A percentile compares a stretch with the other conserved stretches of the same genome.
Evolutionary conservation across 176 grass and related monocot genomes (phyloP).

Genomic region (Ensete ventricosum): DNA sequence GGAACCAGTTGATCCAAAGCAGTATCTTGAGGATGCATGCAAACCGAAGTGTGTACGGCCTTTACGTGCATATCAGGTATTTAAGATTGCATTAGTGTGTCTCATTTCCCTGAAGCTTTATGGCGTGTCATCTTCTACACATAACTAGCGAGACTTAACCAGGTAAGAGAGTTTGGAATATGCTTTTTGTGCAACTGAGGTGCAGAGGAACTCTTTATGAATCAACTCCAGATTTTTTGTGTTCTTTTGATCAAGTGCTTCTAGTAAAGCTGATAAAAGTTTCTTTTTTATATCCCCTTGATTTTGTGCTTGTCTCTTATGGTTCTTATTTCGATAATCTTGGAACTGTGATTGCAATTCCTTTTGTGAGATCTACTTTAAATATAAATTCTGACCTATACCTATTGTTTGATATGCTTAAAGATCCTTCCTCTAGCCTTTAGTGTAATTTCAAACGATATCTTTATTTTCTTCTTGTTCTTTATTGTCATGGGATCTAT

Average conservation of each 20-base stretch:
- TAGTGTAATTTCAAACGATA: too few relatives aligned
- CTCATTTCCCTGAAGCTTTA: neutral
- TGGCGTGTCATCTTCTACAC: neutral
- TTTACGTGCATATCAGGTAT: constrained; percentile 47
- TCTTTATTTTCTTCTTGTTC: neutral
- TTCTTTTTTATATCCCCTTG: too few relatives aligned
- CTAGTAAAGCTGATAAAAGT: too few relatives aligned
- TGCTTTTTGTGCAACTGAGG: neutral
- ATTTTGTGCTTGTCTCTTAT: neutral
- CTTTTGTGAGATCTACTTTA: neutral
- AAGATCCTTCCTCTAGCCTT: neutral
- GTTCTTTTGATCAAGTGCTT: too few relatives aligned
- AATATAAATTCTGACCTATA: neutral
- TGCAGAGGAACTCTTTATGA: too few relatives aligned
- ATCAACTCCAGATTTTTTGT: too few relatives aligned
- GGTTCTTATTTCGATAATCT: neutral
- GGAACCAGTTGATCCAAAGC: constrained; percentile 50
- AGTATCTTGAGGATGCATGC: constrained; percentile 56
- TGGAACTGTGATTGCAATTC: neutral
- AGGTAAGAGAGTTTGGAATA: neutral
- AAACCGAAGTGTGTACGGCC: constrained; percentile 58
- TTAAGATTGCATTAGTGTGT: neutral
- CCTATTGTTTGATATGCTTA: neutral
- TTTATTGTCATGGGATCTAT: neutral
- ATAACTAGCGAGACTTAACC: neutral